Conservation (phyloP, 1,284 basidiomycete genomes). For the Phaffia rhodozyma region DNA sequence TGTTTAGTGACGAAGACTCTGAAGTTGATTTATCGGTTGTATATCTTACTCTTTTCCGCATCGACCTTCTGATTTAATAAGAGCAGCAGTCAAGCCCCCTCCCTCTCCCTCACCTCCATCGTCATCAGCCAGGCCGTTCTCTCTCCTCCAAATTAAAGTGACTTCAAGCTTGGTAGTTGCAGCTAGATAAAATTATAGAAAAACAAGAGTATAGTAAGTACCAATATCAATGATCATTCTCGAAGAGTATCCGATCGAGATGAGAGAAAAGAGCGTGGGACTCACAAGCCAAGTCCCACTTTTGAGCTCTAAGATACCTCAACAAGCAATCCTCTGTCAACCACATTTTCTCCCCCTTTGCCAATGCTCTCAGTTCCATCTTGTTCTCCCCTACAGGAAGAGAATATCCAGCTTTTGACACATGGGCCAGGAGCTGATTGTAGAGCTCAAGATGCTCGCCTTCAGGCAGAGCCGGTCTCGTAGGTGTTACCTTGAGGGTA, state of each 20-base stretch:
- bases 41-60: conserved; percentile 15
- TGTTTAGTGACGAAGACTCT: background rate
- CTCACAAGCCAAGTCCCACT: conserved; percentile 6
- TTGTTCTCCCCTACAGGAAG: background rate
- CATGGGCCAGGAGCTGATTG: background rate
- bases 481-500: background rate
- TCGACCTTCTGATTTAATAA: conserved; percentile 7
- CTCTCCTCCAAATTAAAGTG: conserved; percentile 17
- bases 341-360: conserved; percentile 15
- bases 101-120: conserved; percentile 7
- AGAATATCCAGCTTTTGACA: background rate
- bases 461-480: background rate
- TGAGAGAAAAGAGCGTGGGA: background rate
- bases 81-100: conserved; percentile 5
- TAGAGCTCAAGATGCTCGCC: background rate
- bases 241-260: background rate
- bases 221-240: background rate
- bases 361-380: background rate
- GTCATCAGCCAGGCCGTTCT: conserved; percentile 14
- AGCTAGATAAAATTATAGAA: background rate
- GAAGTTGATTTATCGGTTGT: background rate
- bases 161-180: conserved; percentile 10
- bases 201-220: background rate
- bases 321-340: conserved; percentile 15
- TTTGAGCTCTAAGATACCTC: conserved; percentile 15